phyloP scores from a whole-genome alignment of 352 stramenopile species.

The Pythium angustatum region DNA sequence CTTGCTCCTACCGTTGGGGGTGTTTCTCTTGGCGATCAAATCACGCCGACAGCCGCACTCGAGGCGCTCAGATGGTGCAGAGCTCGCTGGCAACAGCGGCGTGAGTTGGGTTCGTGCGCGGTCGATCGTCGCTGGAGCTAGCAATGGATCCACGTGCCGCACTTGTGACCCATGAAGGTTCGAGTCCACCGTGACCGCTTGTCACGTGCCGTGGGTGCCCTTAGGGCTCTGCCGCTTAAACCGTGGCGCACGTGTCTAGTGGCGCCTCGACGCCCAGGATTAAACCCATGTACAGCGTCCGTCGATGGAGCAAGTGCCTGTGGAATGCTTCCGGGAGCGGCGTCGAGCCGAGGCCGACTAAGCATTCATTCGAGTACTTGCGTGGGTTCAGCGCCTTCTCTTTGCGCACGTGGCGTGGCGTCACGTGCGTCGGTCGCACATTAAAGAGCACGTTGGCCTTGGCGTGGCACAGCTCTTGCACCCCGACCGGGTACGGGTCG shows the following conservation, averaged over 20 bases:
- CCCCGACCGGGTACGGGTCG: conserved; percentile 42
- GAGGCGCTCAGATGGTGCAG: too few relatives aligned
- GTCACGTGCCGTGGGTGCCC: too few relatives aligned
- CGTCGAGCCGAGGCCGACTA: neutral
- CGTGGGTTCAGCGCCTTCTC: neutral
- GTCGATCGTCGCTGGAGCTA: too few relatives aligned
- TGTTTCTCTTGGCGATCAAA: too few relatives aligned
- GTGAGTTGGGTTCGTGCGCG: too few relatives aligned
- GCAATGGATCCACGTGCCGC: too few relatives aligned
- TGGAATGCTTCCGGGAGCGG: conserved; percentile 3
- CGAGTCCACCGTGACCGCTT: too few relatives aligned
- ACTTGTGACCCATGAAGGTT: too few relatives aligned
- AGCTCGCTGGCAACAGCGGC: too few relatives aligned
- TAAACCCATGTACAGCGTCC: neutral
- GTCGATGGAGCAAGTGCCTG: neutral
- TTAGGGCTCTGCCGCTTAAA: too few relatives aligned
- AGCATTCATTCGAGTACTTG: conserved; percentile 2
- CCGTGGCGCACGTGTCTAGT: neutral
- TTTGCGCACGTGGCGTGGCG: conserved; percentile 32
- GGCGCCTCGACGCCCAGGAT: neutral
- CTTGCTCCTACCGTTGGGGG: too few relatives aligned
- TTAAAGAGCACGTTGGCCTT: conserved; percentile 46
- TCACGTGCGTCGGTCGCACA: conserved; percentile 50
- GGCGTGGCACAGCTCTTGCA: neutral
- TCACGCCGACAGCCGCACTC: too few relatives aligned